phyloP scores from a whole-genome alignment of 495 filamentous ascomycete genomes.

The Aspergillus cavernicola region DNA sequence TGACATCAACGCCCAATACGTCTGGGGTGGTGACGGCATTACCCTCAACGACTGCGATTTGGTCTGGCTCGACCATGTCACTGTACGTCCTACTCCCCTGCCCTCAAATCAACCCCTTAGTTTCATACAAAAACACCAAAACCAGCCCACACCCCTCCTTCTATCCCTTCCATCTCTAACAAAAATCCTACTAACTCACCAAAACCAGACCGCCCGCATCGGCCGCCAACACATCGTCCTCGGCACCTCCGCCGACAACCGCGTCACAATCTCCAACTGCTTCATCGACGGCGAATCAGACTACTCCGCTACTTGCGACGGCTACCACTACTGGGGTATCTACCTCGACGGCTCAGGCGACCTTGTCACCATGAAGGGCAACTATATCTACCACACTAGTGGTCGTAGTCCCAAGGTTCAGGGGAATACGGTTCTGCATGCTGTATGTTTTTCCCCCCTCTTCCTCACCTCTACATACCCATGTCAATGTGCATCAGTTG shows the following conservation, averaged over 20 bases:
- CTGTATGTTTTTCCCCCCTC: slow-evolving; percentile 15
- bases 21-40: slow-evolving; percentile 49
- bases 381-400: slow-evolving; percentile 46
- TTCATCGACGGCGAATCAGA: slow-evolving; percentile 39
- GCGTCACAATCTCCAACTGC: slow-evolving; percentile 45
- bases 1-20: slow-evolving; percentile 47
- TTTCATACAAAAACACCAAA: too few relatives aligned
- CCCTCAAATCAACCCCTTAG: neutral
- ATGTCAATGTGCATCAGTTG: neutral
- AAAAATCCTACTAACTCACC: neutral
- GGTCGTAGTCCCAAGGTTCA: slow-evolving; percentile 42
- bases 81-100: slow-evolving; percentile 27
- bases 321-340: slow-evolving; percentile 46
- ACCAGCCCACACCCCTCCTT: too few relatives aligned
- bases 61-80: slow-evolving; percentile 50
- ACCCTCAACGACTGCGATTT: slow-evolving; percentile 39
- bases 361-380: slow-evolving; percentile 42
- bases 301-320: slow-evolving; percentile 43
- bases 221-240: slow-evolving; percentile 46
- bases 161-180: too few relatives aligned
- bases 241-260: slow-evolving; percentile 35
- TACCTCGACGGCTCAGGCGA: slow-evolving; percentile 41
- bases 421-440: slow-evolving; percentile 41
- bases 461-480: neutral
- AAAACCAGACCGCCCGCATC: slow-evolving; percentile 36